Evolutionary conservation across 2,329 filamentous ascomycete species (phyloP).

Genomic region (Penicillium sclerotigenum): DNA sequence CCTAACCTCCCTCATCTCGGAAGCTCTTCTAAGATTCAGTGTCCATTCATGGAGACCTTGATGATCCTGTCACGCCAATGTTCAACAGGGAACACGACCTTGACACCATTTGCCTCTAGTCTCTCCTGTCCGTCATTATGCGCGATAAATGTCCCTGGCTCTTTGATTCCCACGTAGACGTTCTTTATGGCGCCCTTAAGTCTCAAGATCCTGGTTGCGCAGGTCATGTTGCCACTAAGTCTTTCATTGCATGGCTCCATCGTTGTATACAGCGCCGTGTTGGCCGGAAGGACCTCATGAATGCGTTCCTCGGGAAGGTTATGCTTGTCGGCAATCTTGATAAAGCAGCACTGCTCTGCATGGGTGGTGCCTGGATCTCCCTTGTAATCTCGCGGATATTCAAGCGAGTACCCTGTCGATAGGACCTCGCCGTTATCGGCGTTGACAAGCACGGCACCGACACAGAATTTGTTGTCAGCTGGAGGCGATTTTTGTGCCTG

Average conservation of each 20-base stretch:
- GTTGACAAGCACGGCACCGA: conserved; percentile 41
- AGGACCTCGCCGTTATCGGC: conserved; percentile 41
- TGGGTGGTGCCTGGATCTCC: conserved; percentile 39
- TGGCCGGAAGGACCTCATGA: conserved; percentile 36
- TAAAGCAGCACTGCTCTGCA: conserved; percentile 41
- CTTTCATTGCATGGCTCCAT: conserved; percentile 49
- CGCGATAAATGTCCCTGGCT: conserved; percentile 38
- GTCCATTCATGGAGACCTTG: conserved; percentile 11
- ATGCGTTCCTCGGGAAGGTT: conserved; percentile 38
- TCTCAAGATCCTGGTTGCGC: conserved; percentile 36
- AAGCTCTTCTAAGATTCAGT: no score
- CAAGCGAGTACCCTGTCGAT: conserved; percentile 45
- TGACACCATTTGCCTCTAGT: conserved; percentile 18
- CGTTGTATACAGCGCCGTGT: conserved; percentile 46
- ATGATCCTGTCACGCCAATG: conserved; percentile 19
- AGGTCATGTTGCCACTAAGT: conserved; percentile 42
- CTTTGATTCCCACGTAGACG: conserved; percentile 41
- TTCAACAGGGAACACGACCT: conserved; percentile 14
- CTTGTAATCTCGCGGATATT: conserved; percentile 38
- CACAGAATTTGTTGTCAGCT: conserved; percentile 41
- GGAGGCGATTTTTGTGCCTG: conserved; percentile 40
- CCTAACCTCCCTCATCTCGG: no score
- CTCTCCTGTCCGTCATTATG: conserved; percentile 28
- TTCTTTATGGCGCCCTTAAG: conserved; percentile 32
- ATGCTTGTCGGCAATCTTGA: conserved; percentile 43